Evolutionary conservation across 495 filamentous ascomycete species (phyloP).

Genomic region (Amniculicola lignicola): DNA sequence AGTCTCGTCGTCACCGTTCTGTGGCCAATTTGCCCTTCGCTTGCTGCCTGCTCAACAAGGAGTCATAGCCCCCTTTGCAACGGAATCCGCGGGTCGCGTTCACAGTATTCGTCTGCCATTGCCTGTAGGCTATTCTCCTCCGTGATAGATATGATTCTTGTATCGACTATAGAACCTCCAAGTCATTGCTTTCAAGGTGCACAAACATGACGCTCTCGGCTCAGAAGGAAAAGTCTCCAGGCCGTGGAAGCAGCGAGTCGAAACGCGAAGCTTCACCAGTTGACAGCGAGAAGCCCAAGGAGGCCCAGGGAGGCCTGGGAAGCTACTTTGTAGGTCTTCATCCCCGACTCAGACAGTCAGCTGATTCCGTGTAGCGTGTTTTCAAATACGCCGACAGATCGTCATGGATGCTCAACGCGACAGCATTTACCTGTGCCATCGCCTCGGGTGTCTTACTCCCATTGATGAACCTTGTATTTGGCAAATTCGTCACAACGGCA

Average conservation of each 20-base stretch:
- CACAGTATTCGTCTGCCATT: too few species aligned
- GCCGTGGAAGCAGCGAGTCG: not conserved
- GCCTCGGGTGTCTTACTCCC: slow-evolving; percentile 39
- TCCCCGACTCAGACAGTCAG: not conserved
- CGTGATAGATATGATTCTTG: too few species aligned
- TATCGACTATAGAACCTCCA: too few species aligned
- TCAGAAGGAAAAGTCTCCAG: not conserved
- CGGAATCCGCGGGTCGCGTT: too few species aligned
- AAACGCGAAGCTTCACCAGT: not conserved
- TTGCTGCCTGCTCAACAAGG: too few species aligned
- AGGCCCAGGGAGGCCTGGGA: slow-evolving; percentile 15
- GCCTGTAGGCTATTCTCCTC: too few species aligned
- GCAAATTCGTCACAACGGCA: slow-evolving; percentile 44
- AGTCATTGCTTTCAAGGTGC: too few species aligned
- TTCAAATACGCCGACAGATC: slow-evolving; percentile 30
- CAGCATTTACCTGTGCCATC: slow-evolving; percentile 34
- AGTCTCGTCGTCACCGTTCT: too few species aligned
- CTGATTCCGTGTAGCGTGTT: slow-evolving; percentile 19
- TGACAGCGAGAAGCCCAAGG: slow-evolving; percentile 5
- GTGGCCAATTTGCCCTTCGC: too few species aligned
- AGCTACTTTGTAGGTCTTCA: slow-evolving; percentile 28
- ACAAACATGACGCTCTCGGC: not conserved
- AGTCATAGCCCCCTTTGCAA: too few species aligned
- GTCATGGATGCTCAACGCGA: slow-evolving; percentile 27
- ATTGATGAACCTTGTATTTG: slow-evolving; percentile 37